Conservation (phyloP, 2,329 filamentous ascomycete species). For the Cordyceps javanica region DNA sequence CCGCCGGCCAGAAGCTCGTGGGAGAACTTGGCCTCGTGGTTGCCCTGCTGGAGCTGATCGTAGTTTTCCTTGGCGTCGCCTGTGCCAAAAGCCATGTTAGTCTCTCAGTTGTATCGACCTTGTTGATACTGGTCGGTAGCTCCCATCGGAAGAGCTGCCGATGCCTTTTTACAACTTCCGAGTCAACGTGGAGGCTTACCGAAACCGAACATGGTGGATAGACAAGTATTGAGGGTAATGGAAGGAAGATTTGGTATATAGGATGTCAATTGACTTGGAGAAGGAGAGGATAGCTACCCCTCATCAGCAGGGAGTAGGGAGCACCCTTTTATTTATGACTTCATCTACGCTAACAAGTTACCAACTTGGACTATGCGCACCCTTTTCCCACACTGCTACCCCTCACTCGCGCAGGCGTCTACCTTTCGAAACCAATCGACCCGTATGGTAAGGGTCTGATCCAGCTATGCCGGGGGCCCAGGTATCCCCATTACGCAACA, state of each 20-base stretch:
- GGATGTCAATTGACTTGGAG: neutral
- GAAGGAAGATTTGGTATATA: neutral
- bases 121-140: too few relatives aligned
- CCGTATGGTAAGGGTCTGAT: neutral
- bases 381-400: neutral
- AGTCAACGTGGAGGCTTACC: neutral
- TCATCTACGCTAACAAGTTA: neutral
- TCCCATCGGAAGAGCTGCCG: neutral
- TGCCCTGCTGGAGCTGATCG: slow-evolving; percentile 35
- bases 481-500: neutral
- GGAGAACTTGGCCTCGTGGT: slow-evolving; percentile 56
- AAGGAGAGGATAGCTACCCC: neutral
- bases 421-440: neutral
- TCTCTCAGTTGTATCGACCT: too few relatives aligned
- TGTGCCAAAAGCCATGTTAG: neutral
- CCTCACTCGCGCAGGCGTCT: neutral
- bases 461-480: neutral
- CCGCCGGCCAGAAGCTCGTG: slow-evolving; percentile 73
- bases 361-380: neutral
- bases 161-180: too few relatives aligned
- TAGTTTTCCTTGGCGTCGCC: slow-evolving; percentile 14
- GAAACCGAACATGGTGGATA: slow-evolving; percentile 12
- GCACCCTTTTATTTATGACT: neutral
- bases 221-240: neutral
- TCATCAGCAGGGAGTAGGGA: neutral